phyloP scores from a whole-genome alignment of 495 filamentous ascomycete genomes.

The Chaetomium cochliodes region DNA sequence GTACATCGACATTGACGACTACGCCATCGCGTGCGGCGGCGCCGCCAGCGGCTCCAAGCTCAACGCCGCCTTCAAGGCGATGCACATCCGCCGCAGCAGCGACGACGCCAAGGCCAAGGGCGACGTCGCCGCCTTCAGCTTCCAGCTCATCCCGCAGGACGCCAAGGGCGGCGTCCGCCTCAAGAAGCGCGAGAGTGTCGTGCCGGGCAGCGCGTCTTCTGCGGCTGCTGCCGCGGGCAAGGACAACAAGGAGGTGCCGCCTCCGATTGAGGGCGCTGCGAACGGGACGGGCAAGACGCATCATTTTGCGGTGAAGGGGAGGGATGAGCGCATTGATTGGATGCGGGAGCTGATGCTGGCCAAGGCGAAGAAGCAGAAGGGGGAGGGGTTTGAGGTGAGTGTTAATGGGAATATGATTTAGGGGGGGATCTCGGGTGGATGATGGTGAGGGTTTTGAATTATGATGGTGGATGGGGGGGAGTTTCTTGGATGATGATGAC shows the following conservation, averaged over 20 bases:
- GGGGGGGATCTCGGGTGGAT: background rate
- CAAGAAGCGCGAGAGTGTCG: conserved; percentile 45
- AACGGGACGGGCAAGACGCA: conserved; percentile 78
- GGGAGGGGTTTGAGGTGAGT: conserved; percentile 73
- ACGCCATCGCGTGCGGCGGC: conserved; percentile 85
- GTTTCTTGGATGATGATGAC: background rate
- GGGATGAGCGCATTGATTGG: conserved; percentile 94
- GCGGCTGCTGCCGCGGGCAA: no score
- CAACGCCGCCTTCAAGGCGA: conserved; percentile 81
- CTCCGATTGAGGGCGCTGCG: conserved; percentile 35
- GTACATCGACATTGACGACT: conserved; percentile 91
- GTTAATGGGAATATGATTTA: conserved; percentile 81
- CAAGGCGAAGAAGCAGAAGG: conserved; percentile 80
- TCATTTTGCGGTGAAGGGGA: conserved; percentile 83
- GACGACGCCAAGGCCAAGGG: conserved; percentile 43
- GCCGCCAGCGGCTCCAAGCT: conserved; percentile 71
- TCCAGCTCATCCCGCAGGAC: conserved; percentile 84
- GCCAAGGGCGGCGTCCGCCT: conserved; percentile 46
- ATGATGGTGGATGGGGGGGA: background rate
- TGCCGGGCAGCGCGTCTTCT: conserved; percentile 17
- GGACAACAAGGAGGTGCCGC: conserved; percentile 10
- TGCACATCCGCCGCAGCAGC: conserved; percentile 62
- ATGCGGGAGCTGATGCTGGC: conserved; percentile 98
- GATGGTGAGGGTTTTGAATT: background rate
- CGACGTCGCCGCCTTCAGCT: conserved; percentile 70